These are phyloP conservation scores for Helichrysum umbraculigerum DNA, from an alignment of 129 eudicot species.

Conservation along the genomic window DNA sequence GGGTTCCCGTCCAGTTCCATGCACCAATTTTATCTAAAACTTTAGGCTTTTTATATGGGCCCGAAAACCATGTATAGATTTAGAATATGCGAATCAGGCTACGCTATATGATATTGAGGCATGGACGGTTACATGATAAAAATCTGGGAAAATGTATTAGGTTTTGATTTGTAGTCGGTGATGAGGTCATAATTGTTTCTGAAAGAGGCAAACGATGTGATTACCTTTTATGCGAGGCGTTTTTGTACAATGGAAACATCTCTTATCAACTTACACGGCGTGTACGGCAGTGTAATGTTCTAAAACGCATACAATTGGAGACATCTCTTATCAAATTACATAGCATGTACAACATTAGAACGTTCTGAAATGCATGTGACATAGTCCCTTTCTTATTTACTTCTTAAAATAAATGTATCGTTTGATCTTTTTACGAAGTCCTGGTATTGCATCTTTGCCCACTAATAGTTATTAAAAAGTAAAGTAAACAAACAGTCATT, in stretches of 20 bases:
- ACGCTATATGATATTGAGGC: neutral
- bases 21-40: neutral
- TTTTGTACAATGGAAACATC: neutral
- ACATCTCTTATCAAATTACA: neutral
- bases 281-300: neutral
- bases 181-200: neutral
- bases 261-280: no score
- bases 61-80: no score
- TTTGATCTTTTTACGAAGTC: neutral
- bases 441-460: neutral
- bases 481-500: neutral
- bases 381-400: neutral
- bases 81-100: no score
- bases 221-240: no score
- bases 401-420: no score
- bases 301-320: neutral
- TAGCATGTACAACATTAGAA: neutral
- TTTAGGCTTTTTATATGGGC: neutral
- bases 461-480: neutral
- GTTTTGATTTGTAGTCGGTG: neutral
- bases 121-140: neutral
- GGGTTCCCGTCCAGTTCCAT: neutral
- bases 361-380: neutral
- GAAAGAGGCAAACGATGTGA: no score
- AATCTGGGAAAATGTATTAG: neutral